A percentile compares a stretch with the other conserved stretches of the same genome.
These are phyloP conservation scores for Spergularia marina DNA, from an alignment of 148 eudicot species.

Conservation along the genomic window DNA sequence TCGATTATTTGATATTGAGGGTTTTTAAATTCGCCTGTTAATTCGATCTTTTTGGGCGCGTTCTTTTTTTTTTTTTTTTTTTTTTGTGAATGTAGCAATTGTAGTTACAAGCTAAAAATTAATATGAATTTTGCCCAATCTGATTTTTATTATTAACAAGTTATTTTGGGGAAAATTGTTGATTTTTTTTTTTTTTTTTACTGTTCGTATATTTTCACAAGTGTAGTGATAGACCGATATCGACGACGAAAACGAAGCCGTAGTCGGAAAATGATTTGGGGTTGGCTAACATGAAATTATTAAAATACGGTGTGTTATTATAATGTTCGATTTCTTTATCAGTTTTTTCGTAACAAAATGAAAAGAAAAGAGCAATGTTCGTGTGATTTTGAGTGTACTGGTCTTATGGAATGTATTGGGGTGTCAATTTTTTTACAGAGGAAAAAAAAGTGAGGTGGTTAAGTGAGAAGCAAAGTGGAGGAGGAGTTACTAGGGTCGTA, in stretches of 20 bases:
- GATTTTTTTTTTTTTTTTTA: neutral
- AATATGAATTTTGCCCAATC: neutral
- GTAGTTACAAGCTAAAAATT: neutral
- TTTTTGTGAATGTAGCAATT: neutral
- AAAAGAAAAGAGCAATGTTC: constrained; percentile 14
- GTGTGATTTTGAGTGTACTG: neutral
- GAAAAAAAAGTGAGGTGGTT: constrained; percentile 19
- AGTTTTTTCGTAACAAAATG: neutral
- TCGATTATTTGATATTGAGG: constrained; percentile 2
- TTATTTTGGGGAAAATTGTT: constrained; percentile 1
- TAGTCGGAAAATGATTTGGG: too few relatives aligned
- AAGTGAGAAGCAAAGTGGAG: constrained; percentile 13
- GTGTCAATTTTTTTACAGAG: constrained; percentile 23
- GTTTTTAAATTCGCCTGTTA: neutral
- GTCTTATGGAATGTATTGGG: constrained; percentile 17
- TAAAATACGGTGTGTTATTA: neutral
- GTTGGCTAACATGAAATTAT: neutral
- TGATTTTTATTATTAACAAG: neutral
- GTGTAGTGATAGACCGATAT: neutral
- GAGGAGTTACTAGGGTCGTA: constrained; percentile 18
- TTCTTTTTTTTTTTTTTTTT: neutral
- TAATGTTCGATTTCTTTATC: neutral
- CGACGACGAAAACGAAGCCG: neutral
- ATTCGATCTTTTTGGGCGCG: too few relatives aligned
- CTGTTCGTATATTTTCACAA: too few relatives aligned